These are phyloP conservation scores for Suhomyces sp. DNA, from an alignment of 805 yeast species.

Conservation along the genomic window DNA sequence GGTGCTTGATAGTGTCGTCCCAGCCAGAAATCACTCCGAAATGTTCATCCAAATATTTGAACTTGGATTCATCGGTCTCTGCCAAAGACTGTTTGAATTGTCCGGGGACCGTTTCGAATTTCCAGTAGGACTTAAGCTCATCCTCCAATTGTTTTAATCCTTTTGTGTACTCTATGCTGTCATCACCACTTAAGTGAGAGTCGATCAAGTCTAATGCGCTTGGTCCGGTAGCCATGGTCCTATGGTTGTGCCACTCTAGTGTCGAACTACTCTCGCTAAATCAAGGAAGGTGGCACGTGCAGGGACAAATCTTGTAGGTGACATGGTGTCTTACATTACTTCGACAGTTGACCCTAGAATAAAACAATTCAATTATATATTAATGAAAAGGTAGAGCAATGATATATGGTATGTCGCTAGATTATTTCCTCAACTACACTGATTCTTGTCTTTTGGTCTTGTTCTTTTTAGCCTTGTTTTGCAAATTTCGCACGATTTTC, in stretches of 20 bases:
- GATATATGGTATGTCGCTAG: not conserved
- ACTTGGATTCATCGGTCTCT: conserved; percentile 40
- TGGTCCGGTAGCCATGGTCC: conserved; percentile 16
- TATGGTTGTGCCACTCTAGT: not conserved
- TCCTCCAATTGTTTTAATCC: conserved; percentile 9
- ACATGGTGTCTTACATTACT: not conserved
- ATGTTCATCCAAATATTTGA: conserved; percentile 41
- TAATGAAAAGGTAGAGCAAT: no score
- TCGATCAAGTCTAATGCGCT: conserved; percentile 28
- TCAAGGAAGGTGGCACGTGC: not conserved
- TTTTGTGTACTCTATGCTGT: conserved; percentile 14
- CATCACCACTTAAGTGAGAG: conserved; percentile 23
- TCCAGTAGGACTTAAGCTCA: conserved; percentile 23
- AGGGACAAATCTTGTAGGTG: not conserved
- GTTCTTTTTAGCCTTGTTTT: not conserved
- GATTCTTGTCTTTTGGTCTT: not conserved
- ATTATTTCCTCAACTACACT: not conserved
- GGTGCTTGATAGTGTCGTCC: conserved; percentile 16
- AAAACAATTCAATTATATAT: no score
- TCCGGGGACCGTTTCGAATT: conserved; percentile 39
- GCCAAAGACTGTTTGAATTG: conserved; percentile 44
- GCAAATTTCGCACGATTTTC: not conserved
- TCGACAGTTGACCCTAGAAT: not conserved
- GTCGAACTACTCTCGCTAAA: not conserved
- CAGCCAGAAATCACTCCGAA: conserved; percentile 40